A percentile compares a stretch with the other conserved stretches of the same genome.
These are phyloP conservation scores for Leishmania guyanensis DNA, from an alignment of 208 protist genomes.

Conservation along the genomic window DNA sequence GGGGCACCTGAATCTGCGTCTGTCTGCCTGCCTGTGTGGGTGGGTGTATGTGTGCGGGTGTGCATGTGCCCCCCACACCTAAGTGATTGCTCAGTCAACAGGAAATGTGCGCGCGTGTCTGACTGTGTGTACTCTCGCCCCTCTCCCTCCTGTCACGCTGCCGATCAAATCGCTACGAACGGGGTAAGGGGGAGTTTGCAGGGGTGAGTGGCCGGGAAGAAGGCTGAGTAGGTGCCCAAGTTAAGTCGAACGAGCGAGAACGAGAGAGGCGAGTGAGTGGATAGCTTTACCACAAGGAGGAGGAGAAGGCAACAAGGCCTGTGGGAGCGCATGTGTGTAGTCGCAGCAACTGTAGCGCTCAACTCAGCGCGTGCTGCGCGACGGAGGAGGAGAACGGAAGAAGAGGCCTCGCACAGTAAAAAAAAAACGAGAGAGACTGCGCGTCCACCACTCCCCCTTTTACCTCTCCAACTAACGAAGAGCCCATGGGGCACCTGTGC, in stretches of 20 bases:
- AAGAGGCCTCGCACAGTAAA: too few species aligned
- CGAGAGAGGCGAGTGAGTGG: background rate
- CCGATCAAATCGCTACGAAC: background rate
- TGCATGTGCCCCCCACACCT: background rate
- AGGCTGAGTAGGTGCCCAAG: background rate
- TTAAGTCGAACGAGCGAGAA: background rate
- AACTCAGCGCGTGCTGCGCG: background rate
- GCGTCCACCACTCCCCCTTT: too few species aligned
- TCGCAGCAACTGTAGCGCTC: background rate
- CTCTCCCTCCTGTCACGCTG: background rate
- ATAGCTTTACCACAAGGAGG: background rate
- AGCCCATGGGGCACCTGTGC: too few species aligned
- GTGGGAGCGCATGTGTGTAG: background rate
- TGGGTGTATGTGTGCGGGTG: background rate
- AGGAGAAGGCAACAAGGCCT: background rate
- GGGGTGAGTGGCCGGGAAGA: background rate
- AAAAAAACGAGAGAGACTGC: too few species aligned
- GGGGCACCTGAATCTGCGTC: background rate
- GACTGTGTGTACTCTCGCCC: background rate
- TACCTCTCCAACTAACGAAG: too few species aligned
- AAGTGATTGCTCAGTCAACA: background rate
- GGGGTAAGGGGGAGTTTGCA: background rate
- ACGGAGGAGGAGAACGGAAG: background rate
- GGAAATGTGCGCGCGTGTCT: background rate
- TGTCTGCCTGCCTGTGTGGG: background rate